Evolutionary conservation across 2,329 filamentous ascomycete genomes (phyloP), one percentile per base, ranked within the genome.

Genomic region (Parascedosporium putredinis): DNA sequence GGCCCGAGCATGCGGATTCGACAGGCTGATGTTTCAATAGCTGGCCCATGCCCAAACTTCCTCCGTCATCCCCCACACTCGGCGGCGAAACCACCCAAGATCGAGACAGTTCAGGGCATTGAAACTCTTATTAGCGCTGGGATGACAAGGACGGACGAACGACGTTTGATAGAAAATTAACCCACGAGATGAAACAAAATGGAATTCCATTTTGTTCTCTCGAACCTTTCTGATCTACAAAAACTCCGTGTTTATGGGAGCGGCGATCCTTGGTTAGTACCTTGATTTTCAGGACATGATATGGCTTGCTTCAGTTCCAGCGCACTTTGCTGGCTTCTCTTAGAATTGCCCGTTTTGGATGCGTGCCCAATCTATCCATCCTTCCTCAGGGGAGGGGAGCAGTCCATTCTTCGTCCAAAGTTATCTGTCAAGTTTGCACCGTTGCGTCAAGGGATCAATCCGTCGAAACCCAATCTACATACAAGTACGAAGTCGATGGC

Each of bases 1-100:
- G 47, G 47, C 38, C 47, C 47, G 47, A 49, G 38, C 6, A 43
- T 18, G 47, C 47, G 24, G 47, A 36, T 34, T 49, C 33, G 36
- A 25, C 22, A 44, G 24, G n/a, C 16, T 29, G 20, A 43, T 31
- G 47, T 50, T 45, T 50, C 38, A 49, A 45, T 43, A 34, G 18
- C 27, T 24, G 42, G 42, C 22, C 25, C 42, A 45, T 45, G 23
- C 42, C 23, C 42, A n/a, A n/a, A n/a, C n/a, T n/a, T n/a, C n/a
- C n/a, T n/a, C n/a, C n/a, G n/a, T n/a, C n/a, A n/a, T 45, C 16
- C 38, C 18, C 38, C n/a, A 12, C 20, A 16, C 18, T 20, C 38
- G 16, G 18, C 38, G 20, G 18, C 38, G 20, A 7, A 31, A 31
- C 16, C 6, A 43, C 20, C 5, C 18, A 46, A 29, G 44, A 23